Conservation (phyloP, 805 yeast species). For the Wickerhamomyces rabaulensis region DNA sequence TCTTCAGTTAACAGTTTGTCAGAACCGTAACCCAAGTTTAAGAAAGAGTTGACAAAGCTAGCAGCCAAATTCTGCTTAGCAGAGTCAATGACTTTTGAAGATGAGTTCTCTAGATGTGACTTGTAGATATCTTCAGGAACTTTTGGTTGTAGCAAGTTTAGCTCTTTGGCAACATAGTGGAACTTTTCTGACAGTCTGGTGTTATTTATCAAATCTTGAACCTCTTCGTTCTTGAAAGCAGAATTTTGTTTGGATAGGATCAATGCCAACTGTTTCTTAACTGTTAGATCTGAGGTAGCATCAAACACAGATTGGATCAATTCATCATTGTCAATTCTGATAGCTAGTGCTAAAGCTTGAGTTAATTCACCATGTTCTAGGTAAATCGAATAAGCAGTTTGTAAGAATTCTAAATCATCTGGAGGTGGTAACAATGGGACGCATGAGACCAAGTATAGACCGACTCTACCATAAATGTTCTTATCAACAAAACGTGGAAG, state of each 20-base stretch:
- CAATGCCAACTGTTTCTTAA: slow-evolving; percentile 88
- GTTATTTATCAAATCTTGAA: slow-evolving; percentile 83
- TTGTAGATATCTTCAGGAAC: slow-evolving; percentile 94
- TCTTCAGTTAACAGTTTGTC: slow-evolving; percentile 78
- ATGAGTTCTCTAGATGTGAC: slow-evolving; percentile 76
- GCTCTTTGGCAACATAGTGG: slow-evolving; percentile 75
- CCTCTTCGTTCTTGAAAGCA: slow-evolving; percentile 66
- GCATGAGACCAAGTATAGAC: slow-evolving; percentile 91
- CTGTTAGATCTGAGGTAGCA: slow-evolving; percentile 65
- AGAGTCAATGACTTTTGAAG: slow-evolving; percentile 63
- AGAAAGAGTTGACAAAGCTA: slow-evolving; percentile 87
- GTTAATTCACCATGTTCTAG: slow-evolving; percentile 73
- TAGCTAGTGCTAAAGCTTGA: slow-evolving; percentile 86
- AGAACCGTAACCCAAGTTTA: slow-evolving; percentile 85
- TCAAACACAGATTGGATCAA: slow-evolving; percentile 76
- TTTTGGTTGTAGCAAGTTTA: slow-evolving; percentile 83
- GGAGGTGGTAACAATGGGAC: slow-evolving; percentile 96
- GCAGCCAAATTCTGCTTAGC: slow-evolving; percentile 95
- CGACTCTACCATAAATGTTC: slow-evolving; percentile 79
- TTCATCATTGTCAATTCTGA: slow-evolving; percentile 78
- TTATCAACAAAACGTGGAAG: slow-evolving; percentile 82
- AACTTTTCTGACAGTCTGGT: slow-evolving; percentile 73
- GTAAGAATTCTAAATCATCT: slow-evolving; percentile 79
- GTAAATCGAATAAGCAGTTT: slow-evolving; percentile 85
- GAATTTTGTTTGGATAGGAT: slow-evolving; percentile 84